These are phyloP conservation scores for Penicillium sp. DNA, from an alignment of 2,329 filamentous ascomycete species.

Conservation along the genomic window DNA sequence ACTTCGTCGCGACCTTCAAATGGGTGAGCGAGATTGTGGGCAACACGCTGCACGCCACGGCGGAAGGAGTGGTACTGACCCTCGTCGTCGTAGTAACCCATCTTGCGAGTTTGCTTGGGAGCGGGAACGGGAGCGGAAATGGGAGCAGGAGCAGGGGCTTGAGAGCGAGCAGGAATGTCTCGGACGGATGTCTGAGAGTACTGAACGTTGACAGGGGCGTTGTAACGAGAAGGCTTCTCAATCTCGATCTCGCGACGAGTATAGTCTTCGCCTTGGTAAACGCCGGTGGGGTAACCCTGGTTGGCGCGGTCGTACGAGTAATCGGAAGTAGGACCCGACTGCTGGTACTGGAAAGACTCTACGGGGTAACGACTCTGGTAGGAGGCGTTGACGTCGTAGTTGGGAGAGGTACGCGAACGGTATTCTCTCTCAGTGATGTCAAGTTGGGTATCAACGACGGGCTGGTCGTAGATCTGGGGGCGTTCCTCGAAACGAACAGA, in stretches of 20 bases:
- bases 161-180: slow-evolving; percentile 45
- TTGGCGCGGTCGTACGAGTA: slow-evolving; percentile 33
- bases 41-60: slow-evolving; percentile 67
- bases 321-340: slow-evolving; percentile 21
- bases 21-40: slow-evolving; percentile 65
- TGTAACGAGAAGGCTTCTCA: slow-evolving; percentile 30
- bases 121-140: not conserved
- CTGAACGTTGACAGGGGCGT: slow-evolving; percentile 49
- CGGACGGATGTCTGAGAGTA: slow-evolving; percentile 54
- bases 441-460: slow-evolving; percentile 50
- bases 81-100: slow-evolving; percentile 81
- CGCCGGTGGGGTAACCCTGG: slow-evolving; percentile 41
- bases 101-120: slow-evolving; percentile 53
- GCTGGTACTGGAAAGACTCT: slow-evolving; percentile 26
- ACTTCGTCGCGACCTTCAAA: slow-evolving; percentile 55
- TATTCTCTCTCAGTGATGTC: slow-evolving; percentile 63
- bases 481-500: slow-evolving; percentile 51
- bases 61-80: slow-evolving; percentile 74
- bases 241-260: slow-evolving; percentile 28
- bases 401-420: slow-evolving; percentile 61
- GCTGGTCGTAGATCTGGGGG: slow-evolving; percentile 42
- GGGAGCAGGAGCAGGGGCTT: not conserved
- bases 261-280: slow-evolving; percentile 41
- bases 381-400: slow-evolving; percentile 49
- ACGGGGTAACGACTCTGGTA: slow-evolving; percentile 41